phyloP scores from a whole-genome alignment of 2,329 filamentous ascomycete species.

The Cercospora beticola region DNA sequence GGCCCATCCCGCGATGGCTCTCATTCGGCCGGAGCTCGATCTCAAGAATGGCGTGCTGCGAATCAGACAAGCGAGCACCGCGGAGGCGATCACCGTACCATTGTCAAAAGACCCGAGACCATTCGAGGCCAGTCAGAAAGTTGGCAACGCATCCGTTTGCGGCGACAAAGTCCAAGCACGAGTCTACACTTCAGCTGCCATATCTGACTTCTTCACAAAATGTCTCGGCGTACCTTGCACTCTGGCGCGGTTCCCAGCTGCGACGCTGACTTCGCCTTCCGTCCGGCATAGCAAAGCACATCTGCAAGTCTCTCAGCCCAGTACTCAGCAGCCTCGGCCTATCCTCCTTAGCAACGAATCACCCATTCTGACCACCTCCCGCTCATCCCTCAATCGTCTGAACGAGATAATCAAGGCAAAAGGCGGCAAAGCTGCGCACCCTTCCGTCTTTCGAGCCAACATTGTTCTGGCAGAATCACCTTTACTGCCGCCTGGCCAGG shows the following conservation, averaged over 20 bases:
- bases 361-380: conserved; percentile 81
- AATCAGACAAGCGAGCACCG: conserved; percentile 48
- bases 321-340: conserved; percentile 41
- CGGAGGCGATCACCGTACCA: conserved; percentile 49
- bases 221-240: conserved; percentile 76
- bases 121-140: conserved; percentile 44
- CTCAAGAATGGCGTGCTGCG: conserved; percentile 65
- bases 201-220: conserved; percentile 75
- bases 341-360: conserved; percentile 91
- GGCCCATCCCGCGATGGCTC: conserved; percentile 79
- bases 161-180: conserved; percentile 73
- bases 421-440: conserved; percentile 64
- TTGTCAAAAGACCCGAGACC: conserved; percentile 66
- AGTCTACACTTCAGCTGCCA: conserved; percentile 63
- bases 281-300: conserved; percentile 71
- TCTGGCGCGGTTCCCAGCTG: conserved; percentile 76
- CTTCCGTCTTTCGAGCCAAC: conserved; percentile 84
- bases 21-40: conserved; percentile 74
- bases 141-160: conserved; percentile 68
- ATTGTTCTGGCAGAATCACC: conserved; percentile 66
- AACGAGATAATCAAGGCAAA: conserved; percentile 68
- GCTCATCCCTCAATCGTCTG: conserved; percentile 73
- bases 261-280: conserved; percentile 54
- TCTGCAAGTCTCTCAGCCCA: conserved; percentile 48
- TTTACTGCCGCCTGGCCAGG: conserved; percentile 44